Evolutionary conservation across 305 asterid genomes (phyloP).

Genomic region (Striga hermonthica): DNA sequence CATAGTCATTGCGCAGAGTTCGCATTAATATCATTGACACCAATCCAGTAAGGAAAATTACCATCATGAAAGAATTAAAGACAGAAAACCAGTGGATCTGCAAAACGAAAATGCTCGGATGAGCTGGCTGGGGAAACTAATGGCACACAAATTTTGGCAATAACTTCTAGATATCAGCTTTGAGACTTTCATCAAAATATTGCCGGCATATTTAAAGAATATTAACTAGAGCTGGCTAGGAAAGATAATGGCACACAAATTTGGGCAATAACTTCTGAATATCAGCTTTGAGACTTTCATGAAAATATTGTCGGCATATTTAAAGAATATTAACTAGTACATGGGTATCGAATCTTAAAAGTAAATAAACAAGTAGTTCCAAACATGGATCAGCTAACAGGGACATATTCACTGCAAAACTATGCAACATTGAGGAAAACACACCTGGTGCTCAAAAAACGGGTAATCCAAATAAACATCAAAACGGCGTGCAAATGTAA

Average conservation of each 20-base stretch:
- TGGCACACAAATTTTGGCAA: constrained; percentile 9
- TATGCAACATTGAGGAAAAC: constrained; percentile 1
- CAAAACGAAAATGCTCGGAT: constrained; percentile 28
- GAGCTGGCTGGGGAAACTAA: constrained; percentile 30
- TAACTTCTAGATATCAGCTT: background rate
- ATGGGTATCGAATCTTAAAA: constrained; percentile 2
- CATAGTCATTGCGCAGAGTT: constrained; percentile 56
- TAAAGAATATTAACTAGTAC: background rate
- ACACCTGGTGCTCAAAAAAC: constrained; percentile 77
- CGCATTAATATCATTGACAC: constrained; percentile 77
- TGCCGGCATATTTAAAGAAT: constrained; percentile 16
- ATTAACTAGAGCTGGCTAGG: no score
- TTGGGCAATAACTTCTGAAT: background rate
- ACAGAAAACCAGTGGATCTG: constrained; percentile 91
- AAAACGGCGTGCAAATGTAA: constrained; percentile 67
- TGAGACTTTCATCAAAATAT: constrained; percentile 4
- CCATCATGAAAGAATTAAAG: constrained; percentile 83
- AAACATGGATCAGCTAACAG: constrained; percentile 11
- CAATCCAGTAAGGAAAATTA: constrained; percentile 70
- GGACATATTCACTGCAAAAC: constrained; percentile 3
- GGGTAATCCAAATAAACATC: constrained; percentile 67
- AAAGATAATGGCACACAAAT: constrained; percentile 20
- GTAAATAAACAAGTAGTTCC: constrained; percentile 1
- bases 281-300: background rate
- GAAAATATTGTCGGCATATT: constrained; percentile 17